These are phyloP conservation scores for Galerina marginata DNA, from an alignment of 768 basidiomycete species.

Conservation along the genomic window DNA sequence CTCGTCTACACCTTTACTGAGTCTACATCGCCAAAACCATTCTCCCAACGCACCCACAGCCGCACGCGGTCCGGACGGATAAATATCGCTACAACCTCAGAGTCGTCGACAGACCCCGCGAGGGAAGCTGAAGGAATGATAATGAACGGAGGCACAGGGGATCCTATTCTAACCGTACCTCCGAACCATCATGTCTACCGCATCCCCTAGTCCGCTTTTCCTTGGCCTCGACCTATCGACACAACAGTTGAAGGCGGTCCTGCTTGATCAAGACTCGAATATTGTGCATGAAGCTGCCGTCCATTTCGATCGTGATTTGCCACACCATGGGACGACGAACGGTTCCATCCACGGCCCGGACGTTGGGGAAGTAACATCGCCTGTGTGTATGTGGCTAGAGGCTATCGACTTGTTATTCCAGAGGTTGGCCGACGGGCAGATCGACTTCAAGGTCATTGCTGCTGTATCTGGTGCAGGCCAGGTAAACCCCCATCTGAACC, in stretches of 20 bases:
- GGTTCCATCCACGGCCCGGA: conserved; percentile 70
- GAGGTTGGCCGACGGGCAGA: conserved; percentile 60
- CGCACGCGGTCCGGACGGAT: too few relatives aligned
- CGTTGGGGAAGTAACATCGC: conserved; percentile 77
- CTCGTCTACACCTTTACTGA: too few relatives aligned
- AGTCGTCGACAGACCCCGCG: too few relatives aligned
- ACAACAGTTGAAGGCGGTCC: conserved; percentile 80
- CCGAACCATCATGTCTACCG: conserved; percentile 14
- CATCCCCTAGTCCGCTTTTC: conserved; percentile 43
- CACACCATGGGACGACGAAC: conserved; percentile 67
- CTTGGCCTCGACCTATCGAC: conserved; percentile 89
- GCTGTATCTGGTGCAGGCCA: conserved; percentile 83
- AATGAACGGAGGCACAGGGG: not conserved
- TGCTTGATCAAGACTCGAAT: conserved; percentile 60
- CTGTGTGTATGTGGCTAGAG: conserved; percentile 85
- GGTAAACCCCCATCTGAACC: conserved; percentile 41
- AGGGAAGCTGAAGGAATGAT: not conserved
- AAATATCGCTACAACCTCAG: too few relatives aligned
- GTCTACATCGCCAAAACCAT: too few relatives aligned
- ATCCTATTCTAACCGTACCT: not conserved
- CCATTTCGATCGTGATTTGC: conserved; percentile 81
- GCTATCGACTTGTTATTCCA: conserved; percentile 81
- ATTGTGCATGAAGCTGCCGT: conserved; percentile 75
- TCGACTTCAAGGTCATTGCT: conserved; percentile 61
- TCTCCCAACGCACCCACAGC: too few relatives aligned